Evolutionary conservation across 192 early-diverging fungal species (phyloP).

Genomic region (Umbelopsis ramanniana): DNA sequence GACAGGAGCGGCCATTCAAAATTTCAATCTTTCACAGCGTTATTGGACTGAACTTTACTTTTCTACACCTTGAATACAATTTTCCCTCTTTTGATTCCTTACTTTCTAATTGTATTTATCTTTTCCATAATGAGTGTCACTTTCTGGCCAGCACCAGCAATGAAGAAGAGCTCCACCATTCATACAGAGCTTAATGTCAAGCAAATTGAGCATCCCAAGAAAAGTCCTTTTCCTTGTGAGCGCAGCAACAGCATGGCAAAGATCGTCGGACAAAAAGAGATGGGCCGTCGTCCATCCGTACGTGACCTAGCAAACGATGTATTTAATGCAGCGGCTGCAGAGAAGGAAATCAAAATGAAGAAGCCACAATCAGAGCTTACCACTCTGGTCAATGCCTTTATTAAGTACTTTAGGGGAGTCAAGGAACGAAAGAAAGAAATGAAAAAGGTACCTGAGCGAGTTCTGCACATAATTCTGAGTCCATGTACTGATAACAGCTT

Average conservation of each 20-base stretch:
- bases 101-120: not conserved
- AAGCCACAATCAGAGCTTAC: not conserved
- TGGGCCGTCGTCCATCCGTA: slow-evolving; percentile 1
- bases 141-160: slow-evolving; percentile 9
- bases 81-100: not conserved
- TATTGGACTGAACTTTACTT: not conserved
- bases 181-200: slow-evolving; percentile 8
- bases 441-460: not conserved
- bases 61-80: not conserved
- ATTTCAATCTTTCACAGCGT: not conserved
- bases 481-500: not conserved
- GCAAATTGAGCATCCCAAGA: slow-evolving; percentile 8
- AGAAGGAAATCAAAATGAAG: slow-evolving; percentile 10
- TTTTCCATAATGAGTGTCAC: slow-evolving; percentile 6
- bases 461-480: not conserved
- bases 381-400: slow-evolving; percentile 8
- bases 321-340: not conserved
- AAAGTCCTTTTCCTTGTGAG: slow-evolving; percentile 10
- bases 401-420: slow-evolving; percentile 1
- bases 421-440: not conserved
- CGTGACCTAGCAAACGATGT: slow-evolving; percentile 9
- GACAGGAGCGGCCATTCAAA: not conserved
- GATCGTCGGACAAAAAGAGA: slow-evolving; percentile 18
- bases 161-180: slow-evolving; percentile 8
- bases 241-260: slow-evolving; percentile 7